Base-by-base conservation (phyloP, 768 basidiomycete species). In the Antrodiella citrinella region DNA sequence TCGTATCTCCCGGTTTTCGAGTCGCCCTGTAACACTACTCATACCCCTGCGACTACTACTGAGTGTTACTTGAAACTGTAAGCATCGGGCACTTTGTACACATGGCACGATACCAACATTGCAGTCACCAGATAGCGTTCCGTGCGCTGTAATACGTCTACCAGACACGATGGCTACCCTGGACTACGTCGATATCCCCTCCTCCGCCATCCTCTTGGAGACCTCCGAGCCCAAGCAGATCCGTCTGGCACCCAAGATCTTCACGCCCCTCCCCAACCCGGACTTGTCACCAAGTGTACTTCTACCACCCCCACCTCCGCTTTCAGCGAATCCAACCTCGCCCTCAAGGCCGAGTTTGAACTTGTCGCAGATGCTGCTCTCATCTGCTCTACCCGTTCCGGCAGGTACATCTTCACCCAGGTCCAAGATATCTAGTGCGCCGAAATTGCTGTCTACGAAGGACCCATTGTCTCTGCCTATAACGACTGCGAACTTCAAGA, bases 401-500 rank as follows among this genome's bases (percentile, higher is more conserved):
- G 53, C 57, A 4, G 59, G 59, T 48, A 50, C 57, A 4, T n/a
- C 54, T 0, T 45, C 57, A 2, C 59, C 59, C 5, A 47, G 54
- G 4, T 20, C 20, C 9, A 46, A 54, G 52, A 59, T 50, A 38
- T 55, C 65, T 46, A 60, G 66, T 51, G 47, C 53, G 26, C 55
- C 51, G 50, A 66, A 67, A 2, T 65, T 86, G 23, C 58, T 87
- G 12, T 80, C 78, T 15, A 77, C 76, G 1, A 70, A 71, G 23
- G 86, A 86, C 57, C 78, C 87, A 0, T 73, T 95, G 3, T 89
- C 87, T 1, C 69, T 95, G 3, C 86, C 82, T 0, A 81, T 82
- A 22, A 85, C 83, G 55, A 82, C 86, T 1, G 77, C 73, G 55
- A 91, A 92, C 61, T 93, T 93, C 60, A 77, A 83, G 54, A 71